phyloP scores from a whole-genome alignment of 805 yeast genomes.

The Cyberlindnera subsufficiens region DNA sequence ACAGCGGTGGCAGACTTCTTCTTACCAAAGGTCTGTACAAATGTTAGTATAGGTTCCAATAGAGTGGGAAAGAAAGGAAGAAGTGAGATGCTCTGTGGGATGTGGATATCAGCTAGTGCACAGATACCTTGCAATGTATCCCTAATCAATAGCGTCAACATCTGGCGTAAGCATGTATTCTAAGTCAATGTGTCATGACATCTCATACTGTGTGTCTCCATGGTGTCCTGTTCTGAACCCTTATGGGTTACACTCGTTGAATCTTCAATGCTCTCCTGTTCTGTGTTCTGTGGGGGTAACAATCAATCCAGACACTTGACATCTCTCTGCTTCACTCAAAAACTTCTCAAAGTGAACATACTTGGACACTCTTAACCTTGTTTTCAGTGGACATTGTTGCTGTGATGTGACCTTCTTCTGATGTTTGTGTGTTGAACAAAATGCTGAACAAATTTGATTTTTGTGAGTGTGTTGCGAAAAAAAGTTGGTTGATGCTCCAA shows the following conservation, averaged over 20 bases:
- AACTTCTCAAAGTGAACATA: constrained; percentile 37
- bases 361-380: constrained; percentile 76
- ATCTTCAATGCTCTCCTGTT: no score
- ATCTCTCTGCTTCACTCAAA: neutral
- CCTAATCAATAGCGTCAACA: no score
- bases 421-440: constrained; percentile 10
- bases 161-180: no score
- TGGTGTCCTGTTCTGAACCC: no score
- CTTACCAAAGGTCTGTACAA: constrained; percentile 92
- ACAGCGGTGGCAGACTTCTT: constrained; percentile 99
- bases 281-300: no score
- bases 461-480: constrained; percentile 10
- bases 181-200: no score
- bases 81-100: no score
- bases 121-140: neutral
- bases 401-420: constrained; percentile 10
- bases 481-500: no score
- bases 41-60: constrained; percentile 20
- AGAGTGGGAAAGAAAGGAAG: constrained; percentile 1
- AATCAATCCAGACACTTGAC: neutral
- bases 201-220: no score
- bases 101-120: neutral
- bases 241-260: no score
- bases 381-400: constrained; percentile 53
- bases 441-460: constrained; percentile 21